Percentiles rank a stretch among this genome's conserved stretches.
These are phyloP conservation scores for Phytophthora capsici DNA, from an alignment of 352 stramenopile species.

Conservation along the genomic window DNA sequence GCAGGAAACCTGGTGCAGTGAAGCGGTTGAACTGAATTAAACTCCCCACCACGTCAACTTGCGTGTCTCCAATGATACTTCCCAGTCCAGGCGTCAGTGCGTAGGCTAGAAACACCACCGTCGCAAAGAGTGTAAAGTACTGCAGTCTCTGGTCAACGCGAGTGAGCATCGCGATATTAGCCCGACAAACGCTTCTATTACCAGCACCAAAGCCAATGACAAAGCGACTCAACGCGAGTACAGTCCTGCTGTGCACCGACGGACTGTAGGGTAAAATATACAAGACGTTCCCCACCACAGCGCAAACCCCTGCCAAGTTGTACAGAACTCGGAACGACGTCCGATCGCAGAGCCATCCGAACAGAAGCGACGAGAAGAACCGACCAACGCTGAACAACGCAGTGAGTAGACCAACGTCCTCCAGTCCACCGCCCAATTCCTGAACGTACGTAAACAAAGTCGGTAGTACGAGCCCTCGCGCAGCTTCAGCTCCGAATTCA, in stretches of 20 bases:
- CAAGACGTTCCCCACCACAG: constrained; percentile 60
- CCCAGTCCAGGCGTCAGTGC: constrained; percentile 69
- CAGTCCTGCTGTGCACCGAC: constrained; percentile 38
- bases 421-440: constrained; percentile 60
- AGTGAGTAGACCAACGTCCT: constrained; percentile 64
- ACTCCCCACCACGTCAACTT: constrained; percentile 43
- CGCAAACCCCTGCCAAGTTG: constrained; percentile 44
- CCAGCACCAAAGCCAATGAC: constrained; percentile 73
- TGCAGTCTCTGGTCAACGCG: constrained; percentile 58
- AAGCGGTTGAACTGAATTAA: constrained; percentile 65
- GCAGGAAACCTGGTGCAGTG: constrained; percentile 61
- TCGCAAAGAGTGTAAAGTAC: constrained; percentile 75
- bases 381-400: constrained; percentile 67
- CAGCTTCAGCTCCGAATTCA: constrained; percentile 66
- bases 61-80: constrained; percentile 50
- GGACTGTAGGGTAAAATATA: constrained; percentile 62
- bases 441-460: constrained; percentile 75
- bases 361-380: constrained; percentile 67
- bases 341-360: constrained; percentile 70
- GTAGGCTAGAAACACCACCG: constrained; percentile 76
- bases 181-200: constrained; percentile 75
- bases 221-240: constrained; percentile 66
- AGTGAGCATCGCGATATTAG: constrained; percentile 73
- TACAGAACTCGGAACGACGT: constrained; percentile 69
- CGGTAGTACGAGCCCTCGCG: constrained; percentile 66